Base-by-base conservation (phyloP, 345 rosid genomes). In the Sonneratia alba region DNA sequence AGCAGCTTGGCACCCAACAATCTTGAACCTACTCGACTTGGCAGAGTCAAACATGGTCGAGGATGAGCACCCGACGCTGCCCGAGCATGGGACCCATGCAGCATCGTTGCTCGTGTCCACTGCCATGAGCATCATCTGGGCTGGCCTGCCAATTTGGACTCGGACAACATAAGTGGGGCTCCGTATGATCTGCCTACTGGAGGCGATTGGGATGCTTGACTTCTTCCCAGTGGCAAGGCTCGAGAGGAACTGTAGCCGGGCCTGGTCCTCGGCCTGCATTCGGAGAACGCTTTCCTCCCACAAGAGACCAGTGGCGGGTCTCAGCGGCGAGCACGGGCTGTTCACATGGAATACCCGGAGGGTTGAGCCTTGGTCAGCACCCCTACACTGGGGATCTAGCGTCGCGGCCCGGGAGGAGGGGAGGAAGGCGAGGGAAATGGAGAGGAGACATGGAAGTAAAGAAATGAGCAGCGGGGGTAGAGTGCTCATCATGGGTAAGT, bases 51-150 rank as follows among this genome's bases (percentile, higher is more conserved):
- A 92, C 55, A 83, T 81, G n/a, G 82, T 81, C 14, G 84, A 74
- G 42, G 89, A 87, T 48, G 97, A 77, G 80, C 97, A 92, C 7
- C 99, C 98, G 59, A 76, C 83, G 59, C 98, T 92, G 55, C 91
- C 96, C 21, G 77, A 69, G 70, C 97, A 90, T 22, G 97, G 97
- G 27, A 95, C 40, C 97, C 90, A 95, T 27, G 99, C 85, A 66
- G 84, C 92, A 66, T 95, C 99, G 66, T 83, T 90, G 86, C 98
- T 92, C 22, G 88, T 95, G 73, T 95, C 99, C 81, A 95, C 73
- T 63, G 98, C 97, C 87, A 92, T 77, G 53, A 92, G 89, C 89
- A 95, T 70, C 56, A 90, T 67, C 75, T 95, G 99, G 7, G 96
- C 77, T 0, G 98, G 99, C 14, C 92, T 89, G 21, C 99, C 99